A percentile compares a stretch with the other conserved stretches of the same genome.
These are phyloP conservation scores for Populus tomentosa DNA, from an alignment of 441 rosid species.

Conservation along the genomic window DNA sequence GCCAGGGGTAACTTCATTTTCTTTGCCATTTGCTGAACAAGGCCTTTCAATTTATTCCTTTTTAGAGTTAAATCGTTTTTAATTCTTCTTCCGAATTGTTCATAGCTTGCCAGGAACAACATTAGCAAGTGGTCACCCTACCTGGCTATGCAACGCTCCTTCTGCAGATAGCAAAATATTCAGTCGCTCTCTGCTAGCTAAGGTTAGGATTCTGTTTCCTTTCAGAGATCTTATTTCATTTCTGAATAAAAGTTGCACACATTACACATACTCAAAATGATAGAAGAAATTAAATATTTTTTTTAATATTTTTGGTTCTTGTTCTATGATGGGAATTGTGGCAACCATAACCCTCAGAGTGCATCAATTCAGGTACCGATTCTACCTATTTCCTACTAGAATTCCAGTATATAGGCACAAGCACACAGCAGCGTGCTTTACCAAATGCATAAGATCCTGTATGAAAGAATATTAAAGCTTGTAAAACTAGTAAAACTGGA, in stretches of 20 bases:
- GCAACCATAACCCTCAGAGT: conserved; percentile 42
- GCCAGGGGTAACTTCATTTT: conserved; percentile 60
- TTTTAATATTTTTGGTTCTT: conserved; percentile 10
- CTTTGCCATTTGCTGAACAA: conserved; percentile 3
- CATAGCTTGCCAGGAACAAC: conserved; percentile 83
- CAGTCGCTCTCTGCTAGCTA: conserved; percentile 87
- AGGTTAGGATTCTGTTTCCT: conserved; percentile 38
- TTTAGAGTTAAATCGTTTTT: neutral
- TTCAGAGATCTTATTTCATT: neutral
- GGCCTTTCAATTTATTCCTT: neutral
- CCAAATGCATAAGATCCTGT: neutral
- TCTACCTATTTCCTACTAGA: neutral
- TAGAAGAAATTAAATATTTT: conserved; percentile 6
- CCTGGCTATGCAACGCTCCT: conserved; percentile 84
- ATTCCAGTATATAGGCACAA: neutral
- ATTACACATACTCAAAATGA: neutral
- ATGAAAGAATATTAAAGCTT: neutral
- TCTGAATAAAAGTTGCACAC: neutral
- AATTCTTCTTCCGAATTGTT: conserved; percentile 12
- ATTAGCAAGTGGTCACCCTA: conserved; percentile 49
- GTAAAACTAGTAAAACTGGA: neutral
- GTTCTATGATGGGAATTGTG: conserved; percentile 12
- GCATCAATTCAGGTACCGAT: conserved; percentile 62
- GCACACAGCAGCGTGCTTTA: neutral
- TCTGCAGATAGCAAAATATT: conserved; percentile 76